A percentile compares a stretch with the other conserved stretches of the same genome.
phyloP scores from a whole-genome alignment of 805 yeast genomes.

The Metschnikowia santaceciliae region DNA sequence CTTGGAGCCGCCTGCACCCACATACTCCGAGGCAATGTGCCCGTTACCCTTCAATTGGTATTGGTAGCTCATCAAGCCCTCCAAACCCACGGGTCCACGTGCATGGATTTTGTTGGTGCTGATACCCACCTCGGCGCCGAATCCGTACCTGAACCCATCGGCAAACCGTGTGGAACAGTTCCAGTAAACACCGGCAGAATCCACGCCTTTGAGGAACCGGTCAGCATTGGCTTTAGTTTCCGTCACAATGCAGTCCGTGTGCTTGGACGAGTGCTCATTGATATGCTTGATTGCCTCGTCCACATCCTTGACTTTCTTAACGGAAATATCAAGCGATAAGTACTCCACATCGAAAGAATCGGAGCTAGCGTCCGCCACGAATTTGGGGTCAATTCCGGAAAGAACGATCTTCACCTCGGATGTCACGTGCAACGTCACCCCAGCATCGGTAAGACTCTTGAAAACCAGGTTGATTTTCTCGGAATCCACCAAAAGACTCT shows the following conservation, averaged over 20 bases:
- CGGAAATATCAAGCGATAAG: slow-evolving; percentile 77
- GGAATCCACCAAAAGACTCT: slow-evolving; percentile 27
- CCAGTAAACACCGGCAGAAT: slow-evolving; percentile 97
- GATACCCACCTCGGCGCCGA: slow-evolving; percentile 98
- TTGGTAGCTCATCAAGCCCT: slow-evolving; percentile 94
- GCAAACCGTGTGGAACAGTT: slow-evolving; percentile 96
- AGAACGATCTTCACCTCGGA: slow-evolving; percentile 40
- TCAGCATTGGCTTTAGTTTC: slow-evolving; percentile 69
- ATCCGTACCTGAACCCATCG: slow-evolving; percentile 97
- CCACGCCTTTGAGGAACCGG: slow-evolving; percentile 75
- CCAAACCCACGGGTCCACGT: slow-evolving; percentile 97
- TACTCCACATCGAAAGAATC: slow-evolving; percentile 82
- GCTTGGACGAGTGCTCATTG: slow-evolving; percentile 89
- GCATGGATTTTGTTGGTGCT: slow-evolving; percentile 97
- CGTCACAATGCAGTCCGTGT: slow-evolving; percentile 90
- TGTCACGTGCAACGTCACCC: slow-evolving; percentile 72
- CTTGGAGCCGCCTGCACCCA: slow-evolving; percentile 87
- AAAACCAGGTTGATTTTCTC: slow-evolving; percentile 23
- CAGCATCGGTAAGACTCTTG: slow-evolving; percentile 49
- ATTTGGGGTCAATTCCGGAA: slow-evolving; percentile 22
- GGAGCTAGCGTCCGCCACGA: slow-evolving; percentile 48
- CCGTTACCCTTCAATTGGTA: slow-evolving; percentile 91
- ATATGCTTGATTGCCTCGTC: slow-evolving; percentile 81
- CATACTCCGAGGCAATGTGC: slow-evolving; percentile 85
- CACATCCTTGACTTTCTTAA: slow-evolving; percentile 54